Percentiles rank a stretch among this genome's conserved stretches.
These are phyloP conservation scores for Rutidosis leptorrhynchoides DNA, from an alignment of 129 eudicot species.

Conservation along the genomic window DNA sequence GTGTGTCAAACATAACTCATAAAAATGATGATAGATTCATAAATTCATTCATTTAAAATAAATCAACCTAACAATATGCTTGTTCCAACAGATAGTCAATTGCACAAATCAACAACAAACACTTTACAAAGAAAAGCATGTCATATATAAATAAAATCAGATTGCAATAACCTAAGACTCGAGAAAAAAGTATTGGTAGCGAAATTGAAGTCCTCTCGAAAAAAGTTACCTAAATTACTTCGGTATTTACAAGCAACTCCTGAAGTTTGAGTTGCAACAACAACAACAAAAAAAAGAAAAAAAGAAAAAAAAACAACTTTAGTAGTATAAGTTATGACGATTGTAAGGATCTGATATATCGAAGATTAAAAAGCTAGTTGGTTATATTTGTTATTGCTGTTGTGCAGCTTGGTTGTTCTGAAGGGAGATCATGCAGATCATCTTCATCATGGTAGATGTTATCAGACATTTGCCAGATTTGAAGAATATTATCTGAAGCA, in stretches of 20 bases:
- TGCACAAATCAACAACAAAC: too few relatives aligned
- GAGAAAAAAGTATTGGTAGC: neutral
- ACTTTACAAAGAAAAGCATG: neutral
- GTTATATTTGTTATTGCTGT: neutral
- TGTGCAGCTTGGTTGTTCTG: neutral
- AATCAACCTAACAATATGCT: too few relatives aligned
- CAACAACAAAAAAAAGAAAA: too few relatives aligned
- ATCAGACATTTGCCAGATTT: slow-evolving; percentile 98
- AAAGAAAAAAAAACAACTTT: neutral
- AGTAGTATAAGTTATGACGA: neutral
- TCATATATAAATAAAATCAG: neutral
- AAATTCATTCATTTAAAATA: too few relatives aligned
- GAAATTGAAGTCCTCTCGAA: neutral
- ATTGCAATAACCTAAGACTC: neutral
- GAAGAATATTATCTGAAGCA: slow-evolving; percentile 89
- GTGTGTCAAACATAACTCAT: neutral
- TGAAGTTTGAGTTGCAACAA: neutral
- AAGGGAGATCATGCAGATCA: slow-evolving; percentile 33
- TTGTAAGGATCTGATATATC: neutral
- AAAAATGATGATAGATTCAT: neutral
- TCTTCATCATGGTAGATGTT: slow-evolving; percentile 83
- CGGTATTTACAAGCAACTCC: neutral
- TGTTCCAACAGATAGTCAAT: too few relatives aligned
- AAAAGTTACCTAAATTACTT: neutral
- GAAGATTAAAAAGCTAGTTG: neutral